Percentiles rank a stretch among this genome's conserved stretches.
Conservation (phyloP, 164 flowering plant genomes). For the Vitis cinerea region DNA sequence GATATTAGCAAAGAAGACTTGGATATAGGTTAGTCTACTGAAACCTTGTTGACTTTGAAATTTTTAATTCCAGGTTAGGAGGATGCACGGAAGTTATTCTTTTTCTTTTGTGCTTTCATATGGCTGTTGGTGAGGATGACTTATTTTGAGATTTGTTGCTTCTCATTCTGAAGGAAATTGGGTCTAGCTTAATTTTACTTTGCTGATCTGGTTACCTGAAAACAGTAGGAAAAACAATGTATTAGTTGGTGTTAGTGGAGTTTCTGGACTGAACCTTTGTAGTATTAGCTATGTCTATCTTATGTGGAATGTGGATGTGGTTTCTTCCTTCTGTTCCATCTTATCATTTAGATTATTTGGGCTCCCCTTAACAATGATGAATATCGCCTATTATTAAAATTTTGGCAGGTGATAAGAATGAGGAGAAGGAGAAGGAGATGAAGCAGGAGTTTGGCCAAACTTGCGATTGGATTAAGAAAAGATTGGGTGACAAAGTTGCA, state of each 20-base stretch:
- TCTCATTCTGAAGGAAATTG: no score
- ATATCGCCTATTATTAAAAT: neutral
- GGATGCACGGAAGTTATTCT: no score
- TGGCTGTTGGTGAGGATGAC: neutral
- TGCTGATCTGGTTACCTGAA: no score
- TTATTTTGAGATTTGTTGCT: no score
- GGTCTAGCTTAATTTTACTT: no score
- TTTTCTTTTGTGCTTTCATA: neutral
- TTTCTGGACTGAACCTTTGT: neutral
- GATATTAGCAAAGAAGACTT: slow-evolving; percentile 97
- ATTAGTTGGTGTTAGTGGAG: neutral
- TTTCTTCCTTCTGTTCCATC: neutral
- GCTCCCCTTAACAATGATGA: neutral
- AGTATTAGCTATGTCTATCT: neutral
- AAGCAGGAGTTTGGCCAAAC: slow-evolving; percentile 81
- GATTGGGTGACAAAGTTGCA: slow-evolving; percentile 83
- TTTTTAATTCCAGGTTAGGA: neutral
- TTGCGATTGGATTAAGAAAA: slow-evolving; percentile 95
- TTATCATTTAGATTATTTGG: neutral
- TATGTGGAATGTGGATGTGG: neutral
- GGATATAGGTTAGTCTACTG: slow-evolving; percentile 64
- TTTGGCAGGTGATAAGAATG: slow-evolving; percentile 71
- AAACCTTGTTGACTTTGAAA: neutral
- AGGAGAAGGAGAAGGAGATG: slow-evolving; percentile 75
- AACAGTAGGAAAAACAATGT: no score